Base-by-base conservation (phyloP, 1,139 yeast genomes). In the Wickerhamomyces sp. region DNA sequence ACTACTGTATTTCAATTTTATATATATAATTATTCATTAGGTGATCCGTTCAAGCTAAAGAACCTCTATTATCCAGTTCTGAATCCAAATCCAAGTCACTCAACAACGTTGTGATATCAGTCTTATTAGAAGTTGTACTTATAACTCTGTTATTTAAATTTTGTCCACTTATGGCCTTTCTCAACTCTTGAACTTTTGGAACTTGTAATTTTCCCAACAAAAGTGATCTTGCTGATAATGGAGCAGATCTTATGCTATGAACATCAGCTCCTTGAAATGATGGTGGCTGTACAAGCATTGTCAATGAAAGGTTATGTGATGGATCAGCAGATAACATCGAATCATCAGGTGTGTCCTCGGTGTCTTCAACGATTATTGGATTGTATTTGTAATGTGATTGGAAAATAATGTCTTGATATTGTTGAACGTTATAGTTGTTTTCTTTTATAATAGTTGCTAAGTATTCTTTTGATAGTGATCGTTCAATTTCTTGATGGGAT, bases 161-260 rank as follows among this genome's bases (percentile, higher is more conserved):
- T 22, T 38, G 36, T 21, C 56, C 64, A 23, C 54, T 45, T 42
- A 68, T 53, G n/a, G 58, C 60, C 31, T 63, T 70, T 42, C 68
- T 65, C 41, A 72, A 58, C 40, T 72, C 75, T n/a, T 67, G 54
- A 2, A 70, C 73, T 42, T 64, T 62, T 9, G 75, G 74, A 7
- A 63, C 51, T 30, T 49, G 44, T 31, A 49, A 27, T 20, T 40
- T 48, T 5, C 47, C 45, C 32, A 42, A 32, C 24, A 51, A 15
- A 13, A 47, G 19, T 1, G 54, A 46, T 41, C 54, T 46, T 2
- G 52, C 51, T 11, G 53, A 47, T 12, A 44, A 23, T 23, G 54
- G 54, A 12, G 44, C 48, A 2, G 54, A 49, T 26, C 37, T 46
- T 24, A 50, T 47, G 19, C 52, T 47, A 26, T 41, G 31, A 15